phyloP scores from a whole-genome alignment of 1,139 yeast genomes.

The Suhomyces anneliseae region DNA sequence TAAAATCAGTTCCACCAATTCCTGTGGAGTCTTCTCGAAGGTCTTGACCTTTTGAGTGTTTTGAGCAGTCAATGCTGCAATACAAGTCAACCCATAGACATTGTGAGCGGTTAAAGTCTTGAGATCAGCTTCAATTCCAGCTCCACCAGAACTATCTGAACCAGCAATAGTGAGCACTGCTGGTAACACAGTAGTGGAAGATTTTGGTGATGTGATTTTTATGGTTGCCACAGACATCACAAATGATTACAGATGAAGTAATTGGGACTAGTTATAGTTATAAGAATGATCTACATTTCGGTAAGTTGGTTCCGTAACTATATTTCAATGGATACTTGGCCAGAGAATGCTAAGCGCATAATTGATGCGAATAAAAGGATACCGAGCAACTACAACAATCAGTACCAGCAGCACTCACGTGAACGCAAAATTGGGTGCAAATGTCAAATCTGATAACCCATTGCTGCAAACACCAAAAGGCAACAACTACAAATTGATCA shows the following conservation, averaged over 20 bases:
- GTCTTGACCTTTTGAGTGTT: slow-evolving; percentile 63
- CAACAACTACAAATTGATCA: too few relatives aligned
- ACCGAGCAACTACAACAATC: neutral
- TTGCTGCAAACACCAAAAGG: too few relatives aligned
- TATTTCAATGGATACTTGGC: neutral
- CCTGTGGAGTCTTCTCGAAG: slow-evolving; percentile 48
- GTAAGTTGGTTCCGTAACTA: too few relatives aligned
- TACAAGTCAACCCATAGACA: slow-evolving; percentile 79
- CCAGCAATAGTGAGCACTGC: slow-evolving; percentile 73
- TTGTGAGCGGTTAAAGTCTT: slow-evolving; percentile 79
- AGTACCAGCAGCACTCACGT: too few relatives aligned
- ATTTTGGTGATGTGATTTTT: neutral
- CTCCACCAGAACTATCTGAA: slow-evolving; percentile 91
- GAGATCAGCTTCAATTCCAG: slow-evolving; percentile 91
- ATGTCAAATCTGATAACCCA: too few relatives aligned
- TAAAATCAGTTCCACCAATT: slow-evolving; percentile 47
- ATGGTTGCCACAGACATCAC: neutral
- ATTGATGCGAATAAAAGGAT: neutral
- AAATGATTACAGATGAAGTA: neutral
- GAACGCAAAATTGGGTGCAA: too few relatives aligned
- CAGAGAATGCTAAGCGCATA: neutral
- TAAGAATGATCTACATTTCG: too few relatives aligned
- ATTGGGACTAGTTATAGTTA: neutral
- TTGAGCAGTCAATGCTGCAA: slow-evolving; percentile 83
- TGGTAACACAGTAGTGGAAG: slow-evolving; percentile 22